Base-by-base conservation (phyloP, 352 stramenopile species). In the Pythium chondricola region DNA sequence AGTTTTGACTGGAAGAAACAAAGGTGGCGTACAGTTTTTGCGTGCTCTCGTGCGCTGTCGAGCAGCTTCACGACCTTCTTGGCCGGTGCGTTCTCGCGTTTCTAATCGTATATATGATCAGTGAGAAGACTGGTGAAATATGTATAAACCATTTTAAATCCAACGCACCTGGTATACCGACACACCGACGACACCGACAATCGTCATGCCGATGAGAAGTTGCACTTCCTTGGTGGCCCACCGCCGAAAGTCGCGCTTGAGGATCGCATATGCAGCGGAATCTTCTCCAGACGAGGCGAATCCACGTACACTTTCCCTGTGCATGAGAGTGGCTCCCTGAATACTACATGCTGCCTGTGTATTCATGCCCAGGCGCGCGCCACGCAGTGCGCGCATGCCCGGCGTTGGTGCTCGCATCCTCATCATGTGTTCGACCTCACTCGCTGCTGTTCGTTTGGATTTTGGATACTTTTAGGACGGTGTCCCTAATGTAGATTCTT, bases 191-290 rank as follows among this genome's bases (percentile, higher is more conserved):
- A 63, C 59, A 42, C 80, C 80, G 14, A 65, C 48, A 24, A 63
- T 48, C 35, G 82, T 44, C 54, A 92, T 61, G 2, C 61, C 49
- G 9, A 56, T 43, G 20, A 92, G 45, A 24, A 92, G 21, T 29
- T 50, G 44, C 13, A 66, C 56, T 45, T 92, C 80, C 25, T 71
- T 69, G 22, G 66, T 55, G 24, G 83, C 22, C 74, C 78, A 88
- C 21, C 61, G 71, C 21, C 63, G 65, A 37, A 92, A 92, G 25
- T 92, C 74, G 6, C 40, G 44, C 63, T 83, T 85, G 3, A 91
- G 50, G 5, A 63, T 42, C 49, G 80, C 76, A 27, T 88, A 62
- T 0, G 50, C 45, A 6, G 33, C 35, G 4, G 45, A 18, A 16
- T 39, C 20, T n/a, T 31, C 41, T 14, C 22, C 21, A 13, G 42